A percentile compares a stretch with the other conserved stretches of the same genome.
These are phyloP conservation scores for Persicaria tinctoria DNA, from an alignment of 148 eudicot species.

Conservation along the genomic window DNA sequence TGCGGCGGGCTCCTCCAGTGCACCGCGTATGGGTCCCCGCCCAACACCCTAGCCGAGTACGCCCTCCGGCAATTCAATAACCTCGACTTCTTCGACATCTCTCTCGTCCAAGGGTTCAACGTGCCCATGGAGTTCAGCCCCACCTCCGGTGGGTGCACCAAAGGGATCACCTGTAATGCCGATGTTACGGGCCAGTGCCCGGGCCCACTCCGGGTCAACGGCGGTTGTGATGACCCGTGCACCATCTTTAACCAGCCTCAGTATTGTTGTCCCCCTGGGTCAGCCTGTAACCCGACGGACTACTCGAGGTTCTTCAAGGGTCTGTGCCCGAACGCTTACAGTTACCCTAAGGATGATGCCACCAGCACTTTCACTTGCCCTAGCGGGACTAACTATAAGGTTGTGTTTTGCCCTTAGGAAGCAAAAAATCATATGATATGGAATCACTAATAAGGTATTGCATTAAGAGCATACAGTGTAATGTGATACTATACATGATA, in stretches of 20 bases:
- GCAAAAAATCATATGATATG: neutral
- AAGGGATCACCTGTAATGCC: conserved; percentile 13
- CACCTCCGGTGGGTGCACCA: conserved; percentile 3
- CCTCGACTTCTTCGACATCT: conserved; percentile 42
- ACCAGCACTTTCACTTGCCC: conserved; percentile 30
- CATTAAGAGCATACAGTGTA: neutral
- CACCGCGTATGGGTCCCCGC: conserved; percentile 25
- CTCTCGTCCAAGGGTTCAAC: conserved; percentile 45
- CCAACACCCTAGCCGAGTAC: conserved; percentile 46
- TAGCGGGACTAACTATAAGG: conserved; percentile 23
- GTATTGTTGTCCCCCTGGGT: conserved; percentile 24
- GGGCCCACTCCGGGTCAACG: neutral
- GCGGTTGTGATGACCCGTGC: conserved; percentile 47
- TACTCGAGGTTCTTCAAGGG: conserved; percentile 25
- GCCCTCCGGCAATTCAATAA: conserved; percentile 27
- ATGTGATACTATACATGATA: neutral
- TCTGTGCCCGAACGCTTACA: conserved; percentile 30
- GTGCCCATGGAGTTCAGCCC: conserved; percentile 39
- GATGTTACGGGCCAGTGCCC: conserved; percentile 39
- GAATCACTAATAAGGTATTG: neutral
- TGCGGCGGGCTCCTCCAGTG: conserved; percentile 41
- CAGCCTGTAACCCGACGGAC: conserved; percentile 17
- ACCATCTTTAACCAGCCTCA: conserved; percentile 16
- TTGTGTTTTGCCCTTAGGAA: conserved; percentile 25
- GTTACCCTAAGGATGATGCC: conserved; percentile 30